Evolutionary conservation across 345 rosid species (phyloP).

Genomic region (Camelina hispida): DNA sequence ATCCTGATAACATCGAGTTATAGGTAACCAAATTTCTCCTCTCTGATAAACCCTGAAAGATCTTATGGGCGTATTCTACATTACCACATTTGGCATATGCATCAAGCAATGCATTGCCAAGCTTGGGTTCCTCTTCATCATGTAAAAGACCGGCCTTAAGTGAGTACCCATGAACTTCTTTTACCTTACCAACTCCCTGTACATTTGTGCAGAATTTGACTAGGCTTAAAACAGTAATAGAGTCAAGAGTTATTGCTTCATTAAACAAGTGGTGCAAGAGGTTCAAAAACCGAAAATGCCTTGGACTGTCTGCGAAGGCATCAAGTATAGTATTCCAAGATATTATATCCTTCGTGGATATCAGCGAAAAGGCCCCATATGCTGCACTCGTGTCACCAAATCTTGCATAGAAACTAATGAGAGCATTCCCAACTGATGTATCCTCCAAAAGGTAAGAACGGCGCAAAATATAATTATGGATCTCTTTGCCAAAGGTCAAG

Average conservation of each 20-base stretch:
- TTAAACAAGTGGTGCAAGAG: slow-evolving; percentile 53
- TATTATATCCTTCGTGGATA: slow-evolving; percentile 43
- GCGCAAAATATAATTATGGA: slow-evolving; percentile 37
- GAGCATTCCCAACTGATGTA: slow-evolving; percentile 50
- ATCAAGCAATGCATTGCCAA: slow-evolving; percentile 71
- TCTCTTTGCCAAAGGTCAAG: slow-evolving; percentile 56
- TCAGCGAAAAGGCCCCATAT: slow-evolving; percentile 45
- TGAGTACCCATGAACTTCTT: slow-evolving; percentile 75
- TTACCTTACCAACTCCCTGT: slow-evolving; percentile 53
- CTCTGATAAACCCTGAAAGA: slow-evolving; percentile 59
- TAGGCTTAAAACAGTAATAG: slow-evolving; percentile 42
- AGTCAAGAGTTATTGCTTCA: slow-evolving; percentile 54
- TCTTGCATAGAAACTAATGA: slow-evolving; percentile 69
- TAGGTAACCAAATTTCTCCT: slow-evolving; percentile 57
- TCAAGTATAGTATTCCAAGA: slow-evolving; percentile 50
- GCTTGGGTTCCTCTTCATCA: slow-evolving; percentile 48
- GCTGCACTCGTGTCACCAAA: slow-evolving; percentile 60
- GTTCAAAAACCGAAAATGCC: slow-evolving; percentile 49
- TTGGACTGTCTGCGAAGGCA: slow-evolving; percentile 44
- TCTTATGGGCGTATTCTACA: slow-evolving; percentile 59
- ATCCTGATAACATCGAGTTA: slow-evolving; percentile 70
- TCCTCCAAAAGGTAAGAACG: slow-evolving; percentile 41
- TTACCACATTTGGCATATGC: slow-evolving; percentile 75
- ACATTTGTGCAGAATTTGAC: slow-evolving; percentile 39
- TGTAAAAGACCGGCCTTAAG: slow-evolving; percentile 55